These are phyloP conservation scores for Candida qinlingensis DNA, from an alignment of 805 yeast genomes.

Conservation along the genomic window DNA sequence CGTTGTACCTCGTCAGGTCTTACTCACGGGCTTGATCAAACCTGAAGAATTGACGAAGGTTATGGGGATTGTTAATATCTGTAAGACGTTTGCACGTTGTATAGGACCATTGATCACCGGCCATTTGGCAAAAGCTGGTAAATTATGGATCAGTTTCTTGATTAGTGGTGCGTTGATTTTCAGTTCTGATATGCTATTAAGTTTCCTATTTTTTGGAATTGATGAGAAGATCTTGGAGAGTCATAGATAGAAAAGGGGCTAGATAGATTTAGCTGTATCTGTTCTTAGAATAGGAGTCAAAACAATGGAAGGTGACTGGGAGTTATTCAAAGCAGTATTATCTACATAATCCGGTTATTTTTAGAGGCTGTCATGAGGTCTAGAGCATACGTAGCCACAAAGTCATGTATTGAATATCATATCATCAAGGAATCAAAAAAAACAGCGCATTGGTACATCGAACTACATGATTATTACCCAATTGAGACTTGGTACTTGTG, in stretches of 20 bases:
- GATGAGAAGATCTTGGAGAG: slow-evolving; percentile 25
- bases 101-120: slow-evolving; percentile 83
- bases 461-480: too few species aligned
- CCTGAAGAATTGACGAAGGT: slow-evolving; percentile 64
- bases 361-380: too few species aligned
- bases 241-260: slow-evolving; percentile 1
- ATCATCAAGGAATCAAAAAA: too few species aligned
- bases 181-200: slow-evolving; percentile 30
- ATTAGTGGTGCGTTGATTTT: slow-evolving; percentile 47
- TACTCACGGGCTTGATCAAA: slow-evolving; percentile 62
- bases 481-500: too few species aligned
- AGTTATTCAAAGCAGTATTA: too few species aligned
- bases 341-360: too few species aligned
- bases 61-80: slow-evolving; percentile 82
- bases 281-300: too few species aligned
- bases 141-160: slow-evolving; percentile 44
- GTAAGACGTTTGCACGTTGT: slow-evolving; percentile 79
- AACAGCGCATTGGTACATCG: too few species aligned
- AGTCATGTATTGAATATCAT: too few species aligned
- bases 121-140: slow-evolving; percentile 47
- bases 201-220: slow-evolving; percentile 27
- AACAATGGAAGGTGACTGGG: too few species aligned
- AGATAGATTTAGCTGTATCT: not conserved
- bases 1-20: slow-evolving; percentile 84
- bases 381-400: too few species aligned